Percentiles rank a stretch among this genome's conserved stretches.
phyloP scores from a whole-genome alignment of 495 filamentous ascomycete species.

The Xylaria intraflava region DNA sequence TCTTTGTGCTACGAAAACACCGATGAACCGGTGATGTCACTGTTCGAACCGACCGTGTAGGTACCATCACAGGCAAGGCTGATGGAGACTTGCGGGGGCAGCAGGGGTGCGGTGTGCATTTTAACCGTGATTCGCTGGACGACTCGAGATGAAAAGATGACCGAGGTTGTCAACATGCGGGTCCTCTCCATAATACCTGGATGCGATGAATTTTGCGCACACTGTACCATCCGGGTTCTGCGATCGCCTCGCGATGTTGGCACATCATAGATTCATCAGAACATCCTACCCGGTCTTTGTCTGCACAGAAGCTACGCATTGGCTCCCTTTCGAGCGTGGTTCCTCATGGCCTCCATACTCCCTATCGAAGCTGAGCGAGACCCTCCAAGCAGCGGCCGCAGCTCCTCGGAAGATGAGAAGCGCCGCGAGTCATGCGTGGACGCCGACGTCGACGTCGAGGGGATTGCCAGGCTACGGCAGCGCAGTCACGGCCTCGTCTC shows the following conservation, averaged over 20 bases:
- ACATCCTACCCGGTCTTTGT: background rate
- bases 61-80: constrained; percentile 4
- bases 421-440: constrained; percentile 8
- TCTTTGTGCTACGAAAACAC: no score
- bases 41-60: constrained; percentile 2
- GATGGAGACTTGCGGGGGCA: constrained; percentile 2
- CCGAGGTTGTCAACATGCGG: background rate
- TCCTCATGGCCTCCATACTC: background rate
- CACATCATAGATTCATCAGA: background rate
- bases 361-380: background rate
- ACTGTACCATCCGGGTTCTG: no score
- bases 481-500: constrained; percentile 18
- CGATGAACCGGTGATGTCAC: constrained; percentile 6
- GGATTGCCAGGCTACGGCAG: constrained; percentile 12
- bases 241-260: background rate
- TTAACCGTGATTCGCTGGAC: background rate
- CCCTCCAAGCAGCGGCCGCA: background rate
- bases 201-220: no score
- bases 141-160: constrained; percentile 6
- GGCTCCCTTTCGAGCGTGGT: background rate
- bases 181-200: background rate
- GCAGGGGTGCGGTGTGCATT: background rate
- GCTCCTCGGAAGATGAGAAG: constrained; percentile 13
- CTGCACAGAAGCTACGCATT: background rate
- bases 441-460: constrained; percentile 24